These are phyloP conservation scores for Penicillium macrosclerotiorum DNA, from an alignment of 495 filamentous ascomycete genomes.

Conservation along the genomic window DNA sequence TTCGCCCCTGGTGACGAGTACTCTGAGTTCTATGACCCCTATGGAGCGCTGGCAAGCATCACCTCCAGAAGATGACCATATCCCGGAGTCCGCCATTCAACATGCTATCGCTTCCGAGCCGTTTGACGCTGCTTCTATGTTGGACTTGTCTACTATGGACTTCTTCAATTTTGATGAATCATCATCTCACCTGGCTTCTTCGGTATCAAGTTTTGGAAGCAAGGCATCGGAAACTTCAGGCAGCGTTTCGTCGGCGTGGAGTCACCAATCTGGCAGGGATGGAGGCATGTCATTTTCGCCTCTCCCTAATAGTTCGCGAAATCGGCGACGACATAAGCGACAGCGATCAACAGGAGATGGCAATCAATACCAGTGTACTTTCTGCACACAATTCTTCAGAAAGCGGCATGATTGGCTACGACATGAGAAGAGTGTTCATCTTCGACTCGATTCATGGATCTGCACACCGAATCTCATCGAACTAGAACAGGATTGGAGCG, in stretches of 20 bases:
- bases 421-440: slow-evolving; percentile 78
- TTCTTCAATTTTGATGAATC: slow-evolving; percentile 36
- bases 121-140: slow-evolving; percentile 52
- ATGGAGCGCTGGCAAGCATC: slow-evolving; percentile 79
- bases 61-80: slow-evolving; percentile 68
- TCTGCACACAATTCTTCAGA: slow-evolving; percentile 76
- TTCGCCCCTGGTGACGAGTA: slow-evolving; percentile 40
- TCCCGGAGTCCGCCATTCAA: slow-evolving; percentile 31
- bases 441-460: slow-evolving; percentile 76
- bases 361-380: slow-evolving; percentile 70
- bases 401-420: slow-evolving; percentile 84
- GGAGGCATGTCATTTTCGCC: slow-evolving; percentile 24
- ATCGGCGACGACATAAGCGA: slow-evolving; percentile 37
- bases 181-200: slow-evolving; percentile 28
- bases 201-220: slow-evolving; percentile 31
- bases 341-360: slow-evolving; percentile 51
- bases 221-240: slow-evolving; percentile 32
- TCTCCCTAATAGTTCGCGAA: slow-evolving; percentile 8
- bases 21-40: slow-evolving; percentile 58
- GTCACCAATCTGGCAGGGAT: slow-evolving; percentile 44
- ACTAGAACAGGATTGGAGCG: slow-evolving; percentile 9
- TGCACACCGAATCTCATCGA: slow-evolving; percentile 45
- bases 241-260: slow-evolving; percentile 39
- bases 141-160: slow-evolving; percentile 56
- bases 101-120: slow-evolving; percentile 51